Evolutionary conservation across 768 basidiomycete genomes (phyloP).

Genomic region (Russula emetica): DNA sequence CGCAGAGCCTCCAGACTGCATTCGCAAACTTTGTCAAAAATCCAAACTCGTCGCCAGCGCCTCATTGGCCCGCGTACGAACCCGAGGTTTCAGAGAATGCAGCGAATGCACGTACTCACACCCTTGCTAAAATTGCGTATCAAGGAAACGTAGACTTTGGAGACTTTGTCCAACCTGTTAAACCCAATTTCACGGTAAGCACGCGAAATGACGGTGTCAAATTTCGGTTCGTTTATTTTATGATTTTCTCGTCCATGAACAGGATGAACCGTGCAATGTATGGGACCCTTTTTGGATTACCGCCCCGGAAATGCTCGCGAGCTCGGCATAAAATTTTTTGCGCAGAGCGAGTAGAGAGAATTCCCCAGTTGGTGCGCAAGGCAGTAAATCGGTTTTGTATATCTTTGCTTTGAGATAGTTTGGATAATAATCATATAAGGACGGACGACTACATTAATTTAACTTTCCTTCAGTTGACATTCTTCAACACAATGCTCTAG

Average conservation of each 20-base stretch:
- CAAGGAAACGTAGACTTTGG: background rate
- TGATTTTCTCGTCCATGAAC: background rate
- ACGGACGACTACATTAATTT: too few species aligned
- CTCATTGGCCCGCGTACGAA: conserved; percentile 11
- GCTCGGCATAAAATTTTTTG: too few species aligned
- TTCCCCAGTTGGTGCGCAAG: too few species aligned
- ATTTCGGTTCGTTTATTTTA: background rate
- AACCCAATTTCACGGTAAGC: conserved; percentile 3
- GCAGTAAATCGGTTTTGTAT: too few species aligned
- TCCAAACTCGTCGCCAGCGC: conserved; percentile 4
- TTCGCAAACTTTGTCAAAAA: conserved; percentile 18
- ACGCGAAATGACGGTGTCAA: background rate
- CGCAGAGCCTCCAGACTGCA: conserved; percentile 27
- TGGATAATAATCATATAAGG: too few species aligned
- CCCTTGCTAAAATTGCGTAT: conserved; percentile 17
- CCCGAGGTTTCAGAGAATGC: background rate
- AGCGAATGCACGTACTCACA: background rate
- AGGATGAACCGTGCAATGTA: conserved; percentile 5
- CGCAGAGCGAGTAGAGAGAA: too few species aligned
- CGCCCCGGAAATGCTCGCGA: background rate
- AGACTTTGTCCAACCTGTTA: background rate
- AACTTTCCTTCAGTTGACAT: too few species aligned
- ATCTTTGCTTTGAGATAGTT: background rate
- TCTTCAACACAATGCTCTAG: too few species aligned
- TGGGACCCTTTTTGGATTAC: conserved; percentile 2